Conservation (phyloP, 2,329 filamentous ascomycete genomes). For the Alternaria arbusti region DNA sequence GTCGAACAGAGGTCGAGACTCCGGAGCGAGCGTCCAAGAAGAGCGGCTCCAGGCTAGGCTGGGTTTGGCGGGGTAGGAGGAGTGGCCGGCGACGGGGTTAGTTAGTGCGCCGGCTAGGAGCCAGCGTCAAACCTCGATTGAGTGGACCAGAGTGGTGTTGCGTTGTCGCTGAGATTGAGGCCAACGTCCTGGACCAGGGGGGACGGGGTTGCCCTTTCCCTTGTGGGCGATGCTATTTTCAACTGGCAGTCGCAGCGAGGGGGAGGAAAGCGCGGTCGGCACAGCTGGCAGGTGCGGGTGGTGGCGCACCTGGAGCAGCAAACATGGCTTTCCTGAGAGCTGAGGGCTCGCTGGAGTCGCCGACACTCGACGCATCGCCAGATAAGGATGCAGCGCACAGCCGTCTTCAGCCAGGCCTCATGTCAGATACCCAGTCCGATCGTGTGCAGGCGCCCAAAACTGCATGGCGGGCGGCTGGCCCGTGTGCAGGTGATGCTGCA, state of each 20-base stretch:
- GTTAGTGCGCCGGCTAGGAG: conserved; percentile 1
- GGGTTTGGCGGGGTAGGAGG: conserved; percentile 6
- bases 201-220: conserved; percentile 7
- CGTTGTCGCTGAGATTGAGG: neutral
- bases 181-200: neutral
- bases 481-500: conserved; percentile 9
- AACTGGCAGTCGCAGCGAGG: neutral
- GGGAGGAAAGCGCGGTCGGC: conserved; percentile 1
- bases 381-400: conserved; percentile 15
- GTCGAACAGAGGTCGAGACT: conserved; percentile 6
- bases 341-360: conserved; percentile 7
- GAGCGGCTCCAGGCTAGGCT: conserved; percentile 8
- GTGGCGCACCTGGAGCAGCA: conserved; percentile 12
- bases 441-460: conserved; percentile 7
- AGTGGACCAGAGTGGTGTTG: conserved; percentile 1
- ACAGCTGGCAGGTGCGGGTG: conserved; percentile 3
- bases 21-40: neutral
- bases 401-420: conserved; percentile 5
- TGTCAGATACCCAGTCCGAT: conserved; percentile 11
- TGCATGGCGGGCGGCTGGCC: conserved; percentile 9
- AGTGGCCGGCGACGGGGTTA: neutral
- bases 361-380: conserved; percentile 8
- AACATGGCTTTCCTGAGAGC: neutral
- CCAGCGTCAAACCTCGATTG: neutral
- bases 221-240: neutral